A percentile compares a stretch with the other conserved stretches of the same genome.
phyloP scores from a whole-genome alignment of 192 early-diverging fungal genomes.

The Coemansia sp. region DNA sequence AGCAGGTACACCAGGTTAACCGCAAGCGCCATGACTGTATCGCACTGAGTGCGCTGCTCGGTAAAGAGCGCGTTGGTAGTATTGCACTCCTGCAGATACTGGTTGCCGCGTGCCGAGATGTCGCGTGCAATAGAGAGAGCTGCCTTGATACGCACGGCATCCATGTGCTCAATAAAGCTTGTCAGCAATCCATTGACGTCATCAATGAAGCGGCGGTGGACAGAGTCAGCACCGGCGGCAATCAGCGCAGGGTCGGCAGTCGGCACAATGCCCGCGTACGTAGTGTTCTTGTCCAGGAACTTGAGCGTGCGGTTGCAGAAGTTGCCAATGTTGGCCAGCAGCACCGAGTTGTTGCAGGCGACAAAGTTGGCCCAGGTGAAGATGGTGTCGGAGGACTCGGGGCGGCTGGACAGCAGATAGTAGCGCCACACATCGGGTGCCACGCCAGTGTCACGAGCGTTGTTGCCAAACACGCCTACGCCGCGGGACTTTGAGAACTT shows the following conservation, averaged over 20 bases:
- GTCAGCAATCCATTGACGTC: conserved; percentile 79
- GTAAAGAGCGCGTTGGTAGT: conserved; percentile 87
- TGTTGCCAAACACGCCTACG: conserved; percentile 97
- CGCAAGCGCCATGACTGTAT: conserved; percentile 80
- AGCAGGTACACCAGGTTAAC: conserved; percentile 90
- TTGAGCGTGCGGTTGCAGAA: conserved; percentile 96
- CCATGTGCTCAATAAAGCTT: conserved; percentile 75
- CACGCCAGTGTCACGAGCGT: conserved; percentile 86
- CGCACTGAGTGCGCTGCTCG: conserved; percentile 75
- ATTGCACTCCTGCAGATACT: conserved; percentile 90
- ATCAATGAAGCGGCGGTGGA: conserved; percentile 72
- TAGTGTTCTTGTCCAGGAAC: conserved; percentile 75
- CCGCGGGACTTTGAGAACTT: conserved; percentile 98
- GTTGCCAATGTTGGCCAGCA: conserved; percentile 95
- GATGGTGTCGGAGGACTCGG: conserved; percentile 87
- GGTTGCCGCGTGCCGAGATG: conserved; percentile 92
- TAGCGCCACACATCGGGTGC: conserved; percentile 96
- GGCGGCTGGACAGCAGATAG: conserved; percentile 88
- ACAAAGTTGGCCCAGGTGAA: conserved; percentile 95
- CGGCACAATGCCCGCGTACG: conserved; percentile 87
- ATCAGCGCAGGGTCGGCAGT: conserved; percentile 46
- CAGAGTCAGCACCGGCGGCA: conserved; percentile 52
- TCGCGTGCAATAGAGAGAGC: conserved; percentile 89
- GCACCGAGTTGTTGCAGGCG: conserved; percentile 91
- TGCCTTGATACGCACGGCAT: conserved; percentile 79